Evolutionary conservation across 192 early-diverging fungal genomes (phyloP).

Genomic region (Entomortierella parvispora): DNA sequence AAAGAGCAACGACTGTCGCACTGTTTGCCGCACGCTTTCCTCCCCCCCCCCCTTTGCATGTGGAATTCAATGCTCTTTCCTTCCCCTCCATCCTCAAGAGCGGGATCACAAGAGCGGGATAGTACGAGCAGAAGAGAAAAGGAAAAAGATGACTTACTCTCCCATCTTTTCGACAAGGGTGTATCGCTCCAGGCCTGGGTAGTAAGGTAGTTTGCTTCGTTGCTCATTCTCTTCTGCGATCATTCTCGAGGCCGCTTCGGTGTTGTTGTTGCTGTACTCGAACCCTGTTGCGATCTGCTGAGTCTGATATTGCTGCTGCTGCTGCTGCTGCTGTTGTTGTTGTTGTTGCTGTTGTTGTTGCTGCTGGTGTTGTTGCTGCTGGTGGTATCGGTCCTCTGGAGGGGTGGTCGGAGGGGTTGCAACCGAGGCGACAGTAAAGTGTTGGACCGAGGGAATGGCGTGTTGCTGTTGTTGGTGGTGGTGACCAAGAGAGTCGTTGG

Average conservation of each 20-base stretch:
- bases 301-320: not conserved
- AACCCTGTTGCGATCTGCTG: not conserved
- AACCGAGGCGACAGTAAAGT: not conserved
- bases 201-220: constrained; percentile 54
- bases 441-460: not conserved
- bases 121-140: not conserved
- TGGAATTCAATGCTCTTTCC: no score
- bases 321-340: constrained; percentile 5
- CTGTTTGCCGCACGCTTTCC: no score
- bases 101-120: no score
- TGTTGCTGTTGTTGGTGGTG: no score
- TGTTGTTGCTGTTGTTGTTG: constrained; percentile 8
- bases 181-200: constrained; percentile 65
- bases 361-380: not conserved
- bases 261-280: constrained; percentile 26
- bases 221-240: constrained; percentile 58
- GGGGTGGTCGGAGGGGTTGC: not conserved
- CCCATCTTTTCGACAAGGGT: constrained; percentile 69
- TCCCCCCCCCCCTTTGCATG: no score
- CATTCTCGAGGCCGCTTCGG: constrained; percentile 48
- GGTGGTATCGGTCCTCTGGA: not conserved
- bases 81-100: no score
- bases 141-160: constrained; percentile 61
- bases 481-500: no score
- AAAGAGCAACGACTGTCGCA: no score